A percentile compares a stretch with the other conserved stretches of the same genome.
Evolutionary conservation across 176 grass and related monocot species (phyloP).

Genomic region (Zea luxurians): DNA sequence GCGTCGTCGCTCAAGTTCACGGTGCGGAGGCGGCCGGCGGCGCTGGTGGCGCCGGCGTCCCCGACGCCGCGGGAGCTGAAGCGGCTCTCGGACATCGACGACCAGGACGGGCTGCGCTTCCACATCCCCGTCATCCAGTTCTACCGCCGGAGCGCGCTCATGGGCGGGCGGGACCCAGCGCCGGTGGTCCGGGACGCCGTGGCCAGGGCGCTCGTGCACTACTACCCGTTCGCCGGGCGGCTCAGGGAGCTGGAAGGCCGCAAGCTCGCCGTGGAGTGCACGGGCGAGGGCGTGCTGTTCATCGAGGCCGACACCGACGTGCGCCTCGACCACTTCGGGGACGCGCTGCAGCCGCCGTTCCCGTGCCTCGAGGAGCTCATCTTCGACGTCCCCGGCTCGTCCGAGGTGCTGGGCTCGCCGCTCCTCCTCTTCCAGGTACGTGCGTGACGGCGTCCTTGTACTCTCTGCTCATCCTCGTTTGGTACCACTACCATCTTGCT

Average conservation of each 20-base stretch:
- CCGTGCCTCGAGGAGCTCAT: slow-evolving; percentile 68
- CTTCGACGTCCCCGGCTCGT: slow-evolving; percentile 64
- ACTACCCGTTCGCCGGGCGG: slow-evolving; percentile 85
- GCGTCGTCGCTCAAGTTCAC: slow-evolving; percentile 48
- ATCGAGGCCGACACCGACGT: slow-evolving; percentile 74
- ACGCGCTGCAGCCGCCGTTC: slow-evolving; percentile 70
- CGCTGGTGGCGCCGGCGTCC: slow-evolving; percentile 60
- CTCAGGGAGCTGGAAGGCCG: slow-evolving; percentile 51
- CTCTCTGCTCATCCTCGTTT: too few species aligned
- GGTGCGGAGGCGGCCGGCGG: slow-evolving; percentile 44
- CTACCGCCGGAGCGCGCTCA: slow-evolving; percentile 47
- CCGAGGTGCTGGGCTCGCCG: slow-evolving; percentile 52
- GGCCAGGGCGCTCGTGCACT: slow-evolving; percentile 65
- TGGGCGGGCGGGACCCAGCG: slow-evolving; percentile 51
- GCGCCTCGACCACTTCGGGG: slow-evolving; percentile 64
- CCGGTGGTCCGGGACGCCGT: slow-evolving; percentile 63
- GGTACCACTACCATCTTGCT: too few species aligned
- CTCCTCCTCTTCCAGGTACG: slow-evolving; percentile 70
- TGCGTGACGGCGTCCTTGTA: too few species aligned
- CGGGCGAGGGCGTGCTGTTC: slow-evolving; percentile 79
- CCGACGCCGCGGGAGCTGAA: slow-evolving; percentile 66
- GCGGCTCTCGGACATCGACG: slow-evolving; percentile 84
- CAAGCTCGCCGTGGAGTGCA: slow-evolving; percentile 88
- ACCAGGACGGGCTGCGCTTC: slow-evolving; percentile 83
- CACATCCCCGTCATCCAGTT: slow-evolving; percentile 85